Percentiles rank a stretch among this genome's conserved stretches.
Conservation (phyloP, 352 stramenopile genomes). For the Phytophthora sansomeana region DNA sequence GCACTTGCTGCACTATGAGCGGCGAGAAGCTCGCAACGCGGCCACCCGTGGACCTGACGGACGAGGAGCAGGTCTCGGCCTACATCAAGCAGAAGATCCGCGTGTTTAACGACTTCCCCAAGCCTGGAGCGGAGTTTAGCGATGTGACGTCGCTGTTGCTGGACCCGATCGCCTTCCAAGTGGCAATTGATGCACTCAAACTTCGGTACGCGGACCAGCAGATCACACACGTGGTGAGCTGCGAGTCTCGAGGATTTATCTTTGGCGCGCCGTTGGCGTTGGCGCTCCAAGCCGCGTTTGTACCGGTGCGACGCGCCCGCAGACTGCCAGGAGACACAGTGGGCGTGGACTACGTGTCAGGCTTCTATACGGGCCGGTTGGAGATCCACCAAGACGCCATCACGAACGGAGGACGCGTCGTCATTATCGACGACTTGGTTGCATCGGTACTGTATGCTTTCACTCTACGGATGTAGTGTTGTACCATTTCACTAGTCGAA, state of each 20-base stretch:
- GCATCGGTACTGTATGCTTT: slow-evolving; percentile 56
- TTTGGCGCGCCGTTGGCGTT: slow-evolving; percentile 81
- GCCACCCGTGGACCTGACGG: slow-evolving; percentile 44
- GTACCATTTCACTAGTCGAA: slow-evolving; percentile 9
- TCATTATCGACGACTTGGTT: slow-evolving; percentile 85
- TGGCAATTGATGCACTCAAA: slow-evolving; percentile 76
- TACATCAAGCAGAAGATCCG: slow-evolving; percentile 80
- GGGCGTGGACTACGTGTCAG: slow-evolving; percentile 83
- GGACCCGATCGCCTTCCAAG: slow-evolving; percentile 75
- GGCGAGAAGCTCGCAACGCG: slow-evolving; percentile 22
- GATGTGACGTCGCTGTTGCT: slow-evolving; percentile 81
- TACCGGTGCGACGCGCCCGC: slow-evolving; percentile 73
- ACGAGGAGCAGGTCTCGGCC: slow-evolving; percentile 57
- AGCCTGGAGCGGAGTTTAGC: slow-evolving; percentile 64
- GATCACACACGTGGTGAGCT: slow-evolving; percentile 87
- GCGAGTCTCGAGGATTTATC: slow-evolving; percentile 83
- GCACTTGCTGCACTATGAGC: slow-evolving; percentile 32
- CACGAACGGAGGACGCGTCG: slow-evolving; percentile 64
- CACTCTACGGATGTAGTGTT: neutral
- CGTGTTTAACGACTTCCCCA: slow-evolving; percentile 69
- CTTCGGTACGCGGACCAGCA: slow-evolving; percentile 59
- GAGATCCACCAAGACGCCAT: slow-evolving; percentile 89
- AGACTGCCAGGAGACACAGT: slow-evolving; percentile 73
- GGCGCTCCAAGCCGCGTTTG: slow-evolving; percentile 69
- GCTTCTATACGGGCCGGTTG: slow-evolving; percentile 76